Conservation (phyloP, 2,329 filamentous ascomycete species). For the Zarea fungicola region DNA sequence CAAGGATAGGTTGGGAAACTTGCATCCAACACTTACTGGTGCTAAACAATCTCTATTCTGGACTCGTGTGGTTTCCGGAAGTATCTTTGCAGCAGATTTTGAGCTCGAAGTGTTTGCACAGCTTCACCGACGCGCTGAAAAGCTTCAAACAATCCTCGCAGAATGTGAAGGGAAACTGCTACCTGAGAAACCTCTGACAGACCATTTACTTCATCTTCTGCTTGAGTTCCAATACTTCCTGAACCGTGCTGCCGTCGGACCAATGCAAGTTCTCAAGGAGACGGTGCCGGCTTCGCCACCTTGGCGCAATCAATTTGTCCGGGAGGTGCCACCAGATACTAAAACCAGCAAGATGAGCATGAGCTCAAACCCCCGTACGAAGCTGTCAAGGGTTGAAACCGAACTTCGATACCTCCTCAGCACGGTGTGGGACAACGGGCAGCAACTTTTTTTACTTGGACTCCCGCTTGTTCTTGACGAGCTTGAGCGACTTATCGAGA, state of each 20-base stretch:
- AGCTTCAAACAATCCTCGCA: conserved; percentile 24
- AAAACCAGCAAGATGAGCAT: conserved; percentile 20
- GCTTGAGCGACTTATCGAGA: conserved; percentile 38
- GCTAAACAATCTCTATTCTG: conserved; percentile 28
- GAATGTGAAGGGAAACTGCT: conserved; percentile 29
- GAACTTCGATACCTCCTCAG: conserved; percentile 33
- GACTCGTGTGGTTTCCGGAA: conserved; percentile 31
- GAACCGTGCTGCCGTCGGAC: conserved; percentile 26
- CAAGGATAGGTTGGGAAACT: conserved; percentile 31
- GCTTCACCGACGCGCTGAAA: conserved; percentile 27
- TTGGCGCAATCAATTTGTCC: conserved; percentile 30
- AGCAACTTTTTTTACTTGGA: conserved; percentile 26
- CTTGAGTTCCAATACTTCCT: conserved; percentile 35
- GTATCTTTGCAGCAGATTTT: conserved; percentile 28
- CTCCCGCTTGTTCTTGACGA: conserved; percentile 40
- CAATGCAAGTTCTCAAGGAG: conserved; percentile 22
- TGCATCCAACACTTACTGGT: conserved; percentile 21
- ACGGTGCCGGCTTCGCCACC: conserved; percentile 34
- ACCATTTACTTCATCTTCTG: conserved; percentile 31
- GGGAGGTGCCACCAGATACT: conserved; percentile 20
- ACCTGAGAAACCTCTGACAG: conserved; percentile 24
- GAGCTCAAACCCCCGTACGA: conserved; percentile 15
- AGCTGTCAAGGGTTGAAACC: conserved; percentile 17
- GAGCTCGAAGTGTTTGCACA: conserved; percentile 34
- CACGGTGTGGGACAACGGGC: conserved; percentile 32